Evolutionary conservation across 345 rosid species (phyloP).

Genomic region (Corchorus olitorius): DNA sequence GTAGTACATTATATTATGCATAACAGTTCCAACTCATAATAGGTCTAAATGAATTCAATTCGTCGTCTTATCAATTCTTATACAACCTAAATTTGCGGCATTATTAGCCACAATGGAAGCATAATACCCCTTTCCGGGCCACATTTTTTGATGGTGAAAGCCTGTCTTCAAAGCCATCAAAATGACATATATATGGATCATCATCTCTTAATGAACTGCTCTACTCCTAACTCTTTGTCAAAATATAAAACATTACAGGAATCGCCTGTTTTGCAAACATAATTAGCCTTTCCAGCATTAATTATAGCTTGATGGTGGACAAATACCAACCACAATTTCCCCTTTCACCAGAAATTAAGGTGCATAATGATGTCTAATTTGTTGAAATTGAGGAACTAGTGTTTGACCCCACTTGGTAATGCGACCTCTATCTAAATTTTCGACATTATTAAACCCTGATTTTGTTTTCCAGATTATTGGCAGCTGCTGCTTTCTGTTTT

Average conservation of each 20-base stretch:
- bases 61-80: neutral
- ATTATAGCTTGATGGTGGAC: neutral
- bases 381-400: neutral
- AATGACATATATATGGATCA: neutral
- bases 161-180: neutral
- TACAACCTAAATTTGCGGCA: conserved; percentile 5
- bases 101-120: neutral
- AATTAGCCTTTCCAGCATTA: neutral
- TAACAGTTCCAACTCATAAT: neutral
- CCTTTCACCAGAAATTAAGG: conserved; percentile 10
- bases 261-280: neutral
- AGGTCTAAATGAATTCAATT: neutral
- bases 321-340: neutral
- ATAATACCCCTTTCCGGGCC: neutral
- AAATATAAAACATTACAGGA: neutral
- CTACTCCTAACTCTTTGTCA: neutral
- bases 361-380: neutral
- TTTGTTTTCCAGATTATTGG: neutral
- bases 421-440: conserved; percentile 6
- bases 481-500: neutral
- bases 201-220: neutral
- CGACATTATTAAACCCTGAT: conserved; percentile 11
- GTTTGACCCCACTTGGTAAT: neutral
- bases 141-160: neutral
- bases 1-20: neutral